Percentiles rank a stretch among this genome's conserved stretches.
phyloP scores from a whole-genome alignment of 2,329 filamentous ascomycete species.

The Xylariaceae sp. region DNA sequence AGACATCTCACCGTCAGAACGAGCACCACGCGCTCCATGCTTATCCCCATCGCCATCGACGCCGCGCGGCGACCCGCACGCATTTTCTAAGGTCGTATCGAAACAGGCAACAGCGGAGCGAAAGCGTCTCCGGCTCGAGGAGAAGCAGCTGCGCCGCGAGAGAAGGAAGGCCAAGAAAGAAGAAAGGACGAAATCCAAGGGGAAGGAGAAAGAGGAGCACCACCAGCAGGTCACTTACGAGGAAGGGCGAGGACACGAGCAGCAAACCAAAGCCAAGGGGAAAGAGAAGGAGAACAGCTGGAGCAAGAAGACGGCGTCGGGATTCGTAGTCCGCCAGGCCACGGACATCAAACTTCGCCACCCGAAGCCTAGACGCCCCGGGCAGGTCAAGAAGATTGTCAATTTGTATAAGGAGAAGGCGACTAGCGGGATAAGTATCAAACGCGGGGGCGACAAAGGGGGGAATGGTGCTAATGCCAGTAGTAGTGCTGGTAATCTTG shows the following conservation, averaged over 20 bases:
- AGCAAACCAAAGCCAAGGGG: background rate
- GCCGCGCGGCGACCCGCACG: slow-evolving; percentile 16
- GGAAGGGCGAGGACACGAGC: slow-evolving; percentile 23
- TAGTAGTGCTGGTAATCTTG: background rate
- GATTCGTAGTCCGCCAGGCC: slow-evolving; percentile 37
- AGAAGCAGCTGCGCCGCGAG: slow-evolving; percentile 24
- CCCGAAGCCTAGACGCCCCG: slow-evolving; percentile 35
- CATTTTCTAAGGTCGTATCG: slow-evolving; percentile 22
- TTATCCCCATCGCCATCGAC: background rate
- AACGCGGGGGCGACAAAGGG: slow-evolving; percentile 5
- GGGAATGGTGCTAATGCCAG: slow-evolving; percentile 12
- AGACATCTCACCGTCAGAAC: slow-evolving; percentile 3
- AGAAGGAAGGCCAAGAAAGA: slow-evolving; percentile 21
- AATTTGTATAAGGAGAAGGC: slow-evolving; percentile 39
- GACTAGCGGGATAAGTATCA: slow-evolving; percentile 15
- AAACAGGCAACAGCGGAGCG: slow-evolving; percentile 30
- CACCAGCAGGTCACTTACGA: background rate
- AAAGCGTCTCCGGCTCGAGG: slow-evolving; percentile 26
- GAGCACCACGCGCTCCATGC: background rate
- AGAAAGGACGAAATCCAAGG: slow-evolving; percentile 23
- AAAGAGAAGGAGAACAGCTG: slow-evolving; percentile 26
- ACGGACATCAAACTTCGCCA: slow-evolving; percentile 33
- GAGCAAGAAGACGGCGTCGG: slow-evolving; percentile 37
- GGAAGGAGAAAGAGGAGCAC: slow-evolving; percentile 5
- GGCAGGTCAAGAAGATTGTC: slow-evolving; percentile 36